Percentiles rank a stretch among this genome's conserved stretches.
Evolutionary conservation across 805 yeast species (phyloP).

Genomic region (Kluyveromyces dobzhanskii): DNA sequence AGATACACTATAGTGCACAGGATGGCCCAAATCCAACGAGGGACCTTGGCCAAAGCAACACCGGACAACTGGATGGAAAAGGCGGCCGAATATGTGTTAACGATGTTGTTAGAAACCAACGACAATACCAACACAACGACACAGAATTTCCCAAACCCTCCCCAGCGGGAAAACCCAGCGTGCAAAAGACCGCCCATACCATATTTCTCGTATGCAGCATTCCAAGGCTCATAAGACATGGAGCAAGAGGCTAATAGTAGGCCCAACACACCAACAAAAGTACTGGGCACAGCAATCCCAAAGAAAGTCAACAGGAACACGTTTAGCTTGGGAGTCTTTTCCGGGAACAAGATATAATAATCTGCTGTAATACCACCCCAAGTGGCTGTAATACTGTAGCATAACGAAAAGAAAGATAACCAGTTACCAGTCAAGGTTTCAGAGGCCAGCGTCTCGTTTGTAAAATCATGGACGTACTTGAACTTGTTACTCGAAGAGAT

Average conservation of each 20-base stretch:
- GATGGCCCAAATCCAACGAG: slow-evolving; percentile 72
- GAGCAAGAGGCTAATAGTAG: slow-evolving; percentile 64
- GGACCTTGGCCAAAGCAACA: slow-evolving; percentile 45
- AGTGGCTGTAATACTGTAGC: slow-evolving; percentile 73
- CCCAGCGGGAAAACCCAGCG: slow-evolving; percentile 62
- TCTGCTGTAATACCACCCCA: slow-evolving; percentile 89
- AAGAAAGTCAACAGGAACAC: slow-evolving; percentile 55
- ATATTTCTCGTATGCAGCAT: slow-evolving; percentile 40
- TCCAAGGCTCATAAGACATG: slow-evolving; percentile 47
- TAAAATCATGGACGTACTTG: slow-evolving; percentile 23
- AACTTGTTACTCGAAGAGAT: slow-evolving; percentile 47
- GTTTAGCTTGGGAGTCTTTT: slow-evolving; percentile 46
- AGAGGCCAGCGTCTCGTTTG: slow-evolving; percentile 27
- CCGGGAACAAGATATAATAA: slow-evolving; percentile 76
- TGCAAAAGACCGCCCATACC: slow-evolving; percentile 75
- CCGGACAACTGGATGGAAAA: slow-evolving; percentile 66
- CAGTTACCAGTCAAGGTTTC: slow-evolving; percentile 54
- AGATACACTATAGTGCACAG: slow-evolving; percentile 54
- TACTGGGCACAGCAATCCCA: slow-evolving; percentile 62
- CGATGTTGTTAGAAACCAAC: slow-evolving; percentile 70
- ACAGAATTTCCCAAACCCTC: slow-evolving; percentile 68
- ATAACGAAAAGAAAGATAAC: slow-evolving; percentile 62
- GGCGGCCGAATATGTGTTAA: slow-evolving; percentile 77
- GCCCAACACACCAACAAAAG: slow-evolving; percentile 70
- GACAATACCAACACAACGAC: slow-evolving; percentile 63